phyloP scores from a whole-genome alignment of 306 rosid genomes.

The Citrullus mucosospermus region DNA sequence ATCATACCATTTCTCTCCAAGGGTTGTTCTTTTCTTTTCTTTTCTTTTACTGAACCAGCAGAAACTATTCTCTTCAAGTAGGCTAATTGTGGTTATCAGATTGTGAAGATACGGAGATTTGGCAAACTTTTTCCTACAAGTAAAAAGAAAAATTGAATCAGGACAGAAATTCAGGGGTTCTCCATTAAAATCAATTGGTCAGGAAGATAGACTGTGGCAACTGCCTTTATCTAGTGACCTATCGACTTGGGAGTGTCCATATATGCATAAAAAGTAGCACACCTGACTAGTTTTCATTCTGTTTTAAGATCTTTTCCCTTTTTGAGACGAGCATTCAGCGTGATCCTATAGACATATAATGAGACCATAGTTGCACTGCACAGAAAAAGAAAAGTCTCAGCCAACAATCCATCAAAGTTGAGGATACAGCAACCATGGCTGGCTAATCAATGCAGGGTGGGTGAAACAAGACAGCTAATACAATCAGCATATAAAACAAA shows the following conservation, averaged over 20 bases:
- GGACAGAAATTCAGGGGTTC: not conserved
- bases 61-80: not conserved
- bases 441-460: not conserved
- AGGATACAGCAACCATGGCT: not conserved
- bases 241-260: not conserved
- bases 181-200: not conserved
- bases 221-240: no score
- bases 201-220: not conserved
- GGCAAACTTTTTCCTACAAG: not conserved
- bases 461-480: no score
- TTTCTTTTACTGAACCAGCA: not conserved
- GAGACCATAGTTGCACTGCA: conserved; percentile 69
- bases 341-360: conserved; percentile 50
- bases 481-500: no score
- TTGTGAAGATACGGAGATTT: not conserved
- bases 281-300: conserved; percentile 4
- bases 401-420: not conserved
- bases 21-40: not conserved
- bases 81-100: not conserved
- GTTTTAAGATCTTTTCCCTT: conserved; percentile 31
- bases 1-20: not conserved
- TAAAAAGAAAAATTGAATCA: not conserved
- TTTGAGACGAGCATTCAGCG: conserved; percentile 26
- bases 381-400: conserved; percentile 11
- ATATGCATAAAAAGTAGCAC: not conserved